Percentiles rank a stretch among this genome's conserved stretches.
Conservation (phyloP, 192 early-diverging fungal genomes). For the Cetraspora pellucida region DNA sequence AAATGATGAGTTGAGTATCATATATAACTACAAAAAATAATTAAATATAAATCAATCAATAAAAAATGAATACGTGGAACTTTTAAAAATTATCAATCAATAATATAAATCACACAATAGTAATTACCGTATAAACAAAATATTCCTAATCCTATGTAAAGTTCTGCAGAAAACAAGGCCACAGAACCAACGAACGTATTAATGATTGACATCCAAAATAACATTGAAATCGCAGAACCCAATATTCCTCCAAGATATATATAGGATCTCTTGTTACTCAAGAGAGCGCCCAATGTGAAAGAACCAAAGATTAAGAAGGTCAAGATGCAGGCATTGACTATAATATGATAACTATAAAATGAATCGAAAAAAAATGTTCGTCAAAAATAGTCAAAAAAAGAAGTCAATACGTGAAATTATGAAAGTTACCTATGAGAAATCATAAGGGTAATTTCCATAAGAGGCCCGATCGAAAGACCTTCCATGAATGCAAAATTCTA, state of each 20-base stretch:
- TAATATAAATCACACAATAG: not conserved
- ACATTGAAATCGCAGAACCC: slow-evolving; percentile 33
- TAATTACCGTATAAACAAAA: slow-evolving; percentile 47
- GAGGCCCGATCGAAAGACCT: slow-evolving; percentile 36
- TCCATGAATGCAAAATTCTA: slow-evolving; percentile 35
- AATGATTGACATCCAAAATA: slow-evolving; percentile 38
- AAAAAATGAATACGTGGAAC: not conserved
- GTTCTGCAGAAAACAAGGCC: slow-evolving; percentile 41
- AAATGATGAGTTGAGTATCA: slow-evolving; percentile 60
- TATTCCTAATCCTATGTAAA: slow-evolving; percentile 50
- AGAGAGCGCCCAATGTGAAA: slow-evolving; percentile 47
- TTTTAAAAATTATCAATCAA: not conserved
- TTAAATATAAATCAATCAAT: too few relatives aligned
- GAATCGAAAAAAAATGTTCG: not conserved
- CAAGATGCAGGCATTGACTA: slow-evolving; percentile 32
- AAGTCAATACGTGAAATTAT: not conserved
- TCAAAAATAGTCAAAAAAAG: not conserved
- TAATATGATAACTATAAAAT: slow-evolving; percentile 30
- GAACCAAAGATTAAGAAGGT: slow-evolving; percentile 40
- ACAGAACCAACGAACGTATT: slow-evolving; percentile 44
- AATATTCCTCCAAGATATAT: slow-evolving; percentile 46
- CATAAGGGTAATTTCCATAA: slow-evolving; percentile 6
- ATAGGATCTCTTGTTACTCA: slow-evolving; percentile 16
- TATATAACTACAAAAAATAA: slow-evolving; percentile 40
- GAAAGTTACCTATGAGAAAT: slow-evolving; percentile 1